Percentiles rank a stretch among this genome's conserved stretches.
phyloP scores from a whole-genome alignment of 2,329 filamentous ascomycete species.

The Rhytidhysteron rufulum region DNA sequence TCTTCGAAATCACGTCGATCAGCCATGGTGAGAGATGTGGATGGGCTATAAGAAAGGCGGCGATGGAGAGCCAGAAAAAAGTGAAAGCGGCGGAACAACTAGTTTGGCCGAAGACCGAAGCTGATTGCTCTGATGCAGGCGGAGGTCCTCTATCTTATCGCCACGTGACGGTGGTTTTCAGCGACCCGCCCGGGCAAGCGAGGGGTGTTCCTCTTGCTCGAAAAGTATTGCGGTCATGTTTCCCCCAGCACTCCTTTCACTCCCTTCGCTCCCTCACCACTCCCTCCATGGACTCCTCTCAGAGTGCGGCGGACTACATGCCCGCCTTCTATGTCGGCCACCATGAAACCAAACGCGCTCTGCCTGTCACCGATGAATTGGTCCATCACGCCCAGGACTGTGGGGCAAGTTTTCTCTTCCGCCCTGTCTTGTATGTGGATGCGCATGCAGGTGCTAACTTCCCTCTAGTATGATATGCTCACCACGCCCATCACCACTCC shows the following conservation, averaged over 20 bases:
- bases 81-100: neutral
- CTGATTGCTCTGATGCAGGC: too few species aligned
- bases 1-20: slow-evolving; percentile 52
- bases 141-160: too few species aligned
- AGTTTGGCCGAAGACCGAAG: too few species aligned
- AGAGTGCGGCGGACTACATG: slow-evolving; percentile 31
- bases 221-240: too few species aligned
- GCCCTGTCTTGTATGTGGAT: too few species aligned
- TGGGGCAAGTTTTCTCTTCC: slow-evolving; percentile 63
- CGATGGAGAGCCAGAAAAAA: neutral
- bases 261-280: neutral
- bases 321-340: slow-evolving; percentile 68
- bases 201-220: too few species aligned
- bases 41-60: neutral
- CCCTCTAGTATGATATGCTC: slow-evolving; percentile 77
- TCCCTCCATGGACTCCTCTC: slow-evolving; percentile 25
- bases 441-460: too few species aligned
- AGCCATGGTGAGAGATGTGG: slow-evolving; percentile 43
- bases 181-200: too few species aligned
- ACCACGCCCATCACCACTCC: slow-evolving; percentile 74
- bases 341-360: slow-evolving; percentile 62
- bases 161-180: too few species aligned
- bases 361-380: slow-evolving; percentile 60
- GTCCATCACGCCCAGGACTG: slow-evolving; percentile 65
- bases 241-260: too few species aligned